Conservation (phyloP, 2,329 filamentous ascomycete species). For the Dothidotthia symphoricarpi region DNA sequence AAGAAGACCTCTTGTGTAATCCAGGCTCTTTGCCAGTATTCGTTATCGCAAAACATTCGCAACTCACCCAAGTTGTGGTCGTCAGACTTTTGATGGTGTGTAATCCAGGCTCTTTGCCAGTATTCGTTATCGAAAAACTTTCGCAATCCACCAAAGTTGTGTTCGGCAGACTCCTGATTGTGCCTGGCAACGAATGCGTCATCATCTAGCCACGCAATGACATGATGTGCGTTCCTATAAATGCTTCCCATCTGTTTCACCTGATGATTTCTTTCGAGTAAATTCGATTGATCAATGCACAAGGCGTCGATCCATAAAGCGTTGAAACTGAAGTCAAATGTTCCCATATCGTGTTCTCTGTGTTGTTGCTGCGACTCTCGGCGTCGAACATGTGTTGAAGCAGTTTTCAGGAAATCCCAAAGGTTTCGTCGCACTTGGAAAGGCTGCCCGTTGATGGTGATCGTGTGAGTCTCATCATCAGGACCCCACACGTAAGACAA, state of each 20-base stretch:
- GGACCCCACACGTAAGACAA: slow-evolving; percentile 9
- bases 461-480: background rate
- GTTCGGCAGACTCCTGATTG: background rate
- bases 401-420: slow-evolving; percentile 6
- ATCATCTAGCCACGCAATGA: slow-evolving; percentile 2
- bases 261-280: slow-evolving; percentile 5
- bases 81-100: background rate
- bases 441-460: slow-evolving; percentile 1
- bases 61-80: too few species aligned
- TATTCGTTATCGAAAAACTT: background rate
- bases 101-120: background rate
- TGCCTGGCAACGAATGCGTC: background rate
- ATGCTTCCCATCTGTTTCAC: slow-evolving; percentile 7
- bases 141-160: too few species aligned
- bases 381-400: too few species aligned
- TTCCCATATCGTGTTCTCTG: background rate
- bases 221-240: slow-evolving; percentile 1
- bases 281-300: slow-evolving; percentile 9
- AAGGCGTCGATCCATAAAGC: slow-evolving; percentile 10
- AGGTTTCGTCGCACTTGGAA: slow-evolving; percentile 4
- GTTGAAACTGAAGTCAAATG: too few species aligned
- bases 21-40: background rate
- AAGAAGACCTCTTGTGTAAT: slow-evolving; percentile 1
- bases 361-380: too few species aligned
- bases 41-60: background rate